Evolutionary conservation across 192 early-diverging fungal genomes (phyloP).

Genomic region (Spizellomyces punctatus): DNA sequence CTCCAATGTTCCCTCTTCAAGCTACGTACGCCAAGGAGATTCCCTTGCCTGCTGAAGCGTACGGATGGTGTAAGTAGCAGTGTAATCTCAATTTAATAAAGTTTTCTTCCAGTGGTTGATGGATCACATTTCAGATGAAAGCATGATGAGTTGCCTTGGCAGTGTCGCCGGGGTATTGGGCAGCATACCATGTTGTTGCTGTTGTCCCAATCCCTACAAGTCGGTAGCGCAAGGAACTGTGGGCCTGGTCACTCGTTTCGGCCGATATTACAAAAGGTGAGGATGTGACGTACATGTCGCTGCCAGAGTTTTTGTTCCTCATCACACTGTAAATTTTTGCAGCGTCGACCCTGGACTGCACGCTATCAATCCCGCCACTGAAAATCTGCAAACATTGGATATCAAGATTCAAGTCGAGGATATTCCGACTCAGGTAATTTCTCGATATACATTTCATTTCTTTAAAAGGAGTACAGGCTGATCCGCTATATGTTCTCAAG

Average conservation of each 20-base stretch:
- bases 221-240: conserved; percentile 71
- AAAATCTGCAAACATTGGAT: conserved; percentile 46
- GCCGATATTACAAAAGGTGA: conserved; percentile 46
- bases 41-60: conserved; percentile 16
- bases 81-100: neutral
- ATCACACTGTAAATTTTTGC: neutral
- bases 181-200: conserved; percentile 21
- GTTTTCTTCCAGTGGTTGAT: too few species aligned
- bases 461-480: neutral
- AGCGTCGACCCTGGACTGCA: conserved; percentile 54
- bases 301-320: neutral
- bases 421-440: neutral
- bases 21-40: conserved; percentile 15
- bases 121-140: conserved; percentile 6
- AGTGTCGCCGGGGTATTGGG: conserved; percentile 13
- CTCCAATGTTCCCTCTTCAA: conserved; percentile 23
- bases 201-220: conserved; percentile 62
- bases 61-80: conserved; percentile 9
- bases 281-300: neutral
- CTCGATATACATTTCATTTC: conserved; percentile 50
- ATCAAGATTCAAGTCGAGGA: conserved; percentile 63
- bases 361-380: conserved; percentile 46
- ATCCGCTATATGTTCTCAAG: conserved; percentile 24
- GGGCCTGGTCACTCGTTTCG: conserved; percentile 69
- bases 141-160: conserved; percentile 14